Conservation (phyloP, 2,329 filamentous ascomycete genomes). For the Sporothrix sp. region DNA sequence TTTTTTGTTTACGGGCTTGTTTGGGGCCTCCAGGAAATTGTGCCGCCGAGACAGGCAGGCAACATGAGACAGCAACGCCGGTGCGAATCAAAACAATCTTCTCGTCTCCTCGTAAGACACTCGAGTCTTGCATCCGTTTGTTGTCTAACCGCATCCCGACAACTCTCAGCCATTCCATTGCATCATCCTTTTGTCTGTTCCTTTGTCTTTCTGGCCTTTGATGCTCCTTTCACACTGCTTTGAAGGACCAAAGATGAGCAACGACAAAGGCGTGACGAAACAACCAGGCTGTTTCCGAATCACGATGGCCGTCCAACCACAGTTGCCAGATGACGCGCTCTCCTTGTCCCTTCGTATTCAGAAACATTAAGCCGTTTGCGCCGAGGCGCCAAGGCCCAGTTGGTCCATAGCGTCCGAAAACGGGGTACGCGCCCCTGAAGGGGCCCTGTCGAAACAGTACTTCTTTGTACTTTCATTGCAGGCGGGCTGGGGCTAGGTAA, state of each 20-base stretch:
- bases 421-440: conserved; percentile 1
- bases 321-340: background rate
- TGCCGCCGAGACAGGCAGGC: background rate
- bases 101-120: background rate
- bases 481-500: background rate
- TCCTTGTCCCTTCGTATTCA: conserved; percentile 2
- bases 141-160: background rate
- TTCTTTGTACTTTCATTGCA: background rate
- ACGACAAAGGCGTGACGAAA: background rate
- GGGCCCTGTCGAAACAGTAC: no score
- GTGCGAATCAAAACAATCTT: background rate
- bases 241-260: background rate
- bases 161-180: background rate
- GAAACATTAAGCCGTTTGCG: background rate
- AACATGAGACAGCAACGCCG: background rate
- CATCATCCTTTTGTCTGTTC: background rate
- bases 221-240: background rate
- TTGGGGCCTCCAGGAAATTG: conserved; percentile 1
- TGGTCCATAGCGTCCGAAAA: background rate
- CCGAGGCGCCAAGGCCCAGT: background rate
- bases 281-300: background rate
- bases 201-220: background rate
- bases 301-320: background rate
- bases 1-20: background rate
- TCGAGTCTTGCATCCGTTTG: no score